Percentiles rank a stretch among this genome's conserved stretches.
Conservation (phyloP, 2,329 filamentous ascomycete species). For the Paecilomyces fulvus region DNA sequence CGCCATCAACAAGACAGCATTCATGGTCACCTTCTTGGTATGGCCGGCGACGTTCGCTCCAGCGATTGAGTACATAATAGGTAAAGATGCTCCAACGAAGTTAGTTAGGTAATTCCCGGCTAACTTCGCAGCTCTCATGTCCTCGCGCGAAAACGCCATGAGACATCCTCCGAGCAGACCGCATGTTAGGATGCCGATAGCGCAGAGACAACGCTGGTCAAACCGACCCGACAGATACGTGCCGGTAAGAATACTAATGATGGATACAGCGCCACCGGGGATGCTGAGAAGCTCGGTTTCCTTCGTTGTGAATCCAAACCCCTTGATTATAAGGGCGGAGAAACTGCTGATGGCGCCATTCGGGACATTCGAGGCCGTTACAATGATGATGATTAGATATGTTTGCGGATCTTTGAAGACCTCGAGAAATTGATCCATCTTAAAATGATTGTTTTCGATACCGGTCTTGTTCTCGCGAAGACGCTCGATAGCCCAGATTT, state of each 20-base stretch:
- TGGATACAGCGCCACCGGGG: constrained; percentile 33
- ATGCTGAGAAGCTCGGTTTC: constrained; percentile 36
- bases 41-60: constrained; percentile 41
- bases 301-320: constrained; percentile 36
- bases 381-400: constrained; percentile 30
- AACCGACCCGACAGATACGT: constrained; percentile 30
- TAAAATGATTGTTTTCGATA: constrained; percentile 45
- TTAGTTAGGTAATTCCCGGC: constrained; percentile 36
- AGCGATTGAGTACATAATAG: constrained; percentile 33
- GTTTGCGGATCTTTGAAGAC: constrained; percentile 38
- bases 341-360: constrained; percentile 39
- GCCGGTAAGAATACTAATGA: constrained; percentile 28
- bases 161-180: constrained; percentile 37
- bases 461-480: constrained; percentile 42
- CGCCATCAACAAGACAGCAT: constrained; percentile 37
- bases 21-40: constrained; percentile 43
- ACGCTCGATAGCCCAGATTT: constrained; percentile 31
- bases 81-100: constrained; percentile 30
- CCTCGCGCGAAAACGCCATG: constrained; percentile 28
- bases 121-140: constrained; percentile 30
- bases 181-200: constrained; percentile 30
- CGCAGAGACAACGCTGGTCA: constrained; percentile 31
- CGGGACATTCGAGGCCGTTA: constrained; percentile 27
- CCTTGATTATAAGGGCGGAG: constrained; percentile 32
- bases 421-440: constrained; percentile 39